Percentiles rank a stretch among this genome's conserved stretches.
Evolutionary conservation across 176 grass and related monocot genomes (phyloP).

Genomic region (Canna indica): DNA sequence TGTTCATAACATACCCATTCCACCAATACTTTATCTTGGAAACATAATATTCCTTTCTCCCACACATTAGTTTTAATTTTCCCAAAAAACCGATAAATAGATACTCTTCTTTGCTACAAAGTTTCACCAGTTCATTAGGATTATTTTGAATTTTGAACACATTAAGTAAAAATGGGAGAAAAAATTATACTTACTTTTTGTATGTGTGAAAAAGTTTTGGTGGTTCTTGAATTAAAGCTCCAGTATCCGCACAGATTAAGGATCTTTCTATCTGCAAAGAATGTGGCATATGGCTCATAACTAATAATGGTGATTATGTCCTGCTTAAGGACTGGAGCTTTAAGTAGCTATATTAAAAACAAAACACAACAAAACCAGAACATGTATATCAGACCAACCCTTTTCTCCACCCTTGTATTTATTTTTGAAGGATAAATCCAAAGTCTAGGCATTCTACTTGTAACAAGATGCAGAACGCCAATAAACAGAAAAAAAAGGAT

Average conservation of each 20-base stretch:
- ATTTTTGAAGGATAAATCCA: not conserved
- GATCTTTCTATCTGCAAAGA: constrained; percentile 68
- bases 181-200: constrained; percentile 56
- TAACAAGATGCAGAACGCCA: not conserved
- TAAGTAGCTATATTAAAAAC: not conserved
- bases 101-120: too few relatives aligned
- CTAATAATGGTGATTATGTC: not conserved
- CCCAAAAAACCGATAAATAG: too few relatives aligned
- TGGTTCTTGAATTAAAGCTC: constrained; percentile 56
- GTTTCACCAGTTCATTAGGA: too few relatives aligned
- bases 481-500: not conserved
- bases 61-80: too few relatives aligned
- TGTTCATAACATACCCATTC: too few relatives aligned
- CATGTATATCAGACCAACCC: not conserved
- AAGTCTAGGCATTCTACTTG: not conserved
- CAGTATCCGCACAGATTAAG: constrained; percentile 82
- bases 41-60: too few relatives aligned
- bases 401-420: not conserved
- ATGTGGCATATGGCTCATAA: not conserved
- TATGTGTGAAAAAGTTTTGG: constrained; percentile 59
- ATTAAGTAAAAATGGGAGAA: not conserved
- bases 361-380: not conserved
- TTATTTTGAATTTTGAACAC: too few relatives aligned
- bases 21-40: too few relatives aligned
- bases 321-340: not conserved